These are phyloP conservation scores for Flueggea neowawraea DNA, from an alignment of 441 rosid species.

Conservation along the genomic window DNA sequence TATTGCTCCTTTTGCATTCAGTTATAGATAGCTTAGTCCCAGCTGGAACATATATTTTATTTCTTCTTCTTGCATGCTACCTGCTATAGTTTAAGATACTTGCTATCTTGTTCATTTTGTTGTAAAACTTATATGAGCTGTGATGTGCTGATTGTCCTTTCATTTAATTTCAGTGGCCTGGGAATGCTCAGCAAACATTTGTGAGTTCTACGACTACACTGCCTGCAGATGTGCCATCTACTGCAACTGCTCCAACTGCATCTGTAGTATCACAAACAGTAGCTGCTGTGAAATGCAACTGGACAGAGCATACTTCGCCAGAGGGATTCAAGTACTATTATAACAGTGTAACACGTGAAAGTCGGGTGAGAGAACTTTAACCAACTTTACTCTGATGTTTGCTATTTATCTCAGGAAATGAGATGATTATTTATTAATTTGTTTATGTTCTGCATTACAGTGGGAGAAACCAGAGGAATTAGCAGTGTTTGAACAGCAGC, in stretches of 20 bases:
- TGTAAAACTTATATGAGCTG: neutral
- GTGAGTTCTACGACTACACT: conserved; percentile 40
- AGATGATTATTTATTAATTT: conserved; percentile 10
- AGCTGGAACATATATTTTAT: no score
- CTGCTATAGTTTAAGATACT: no score
- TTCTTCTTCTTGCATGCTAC: no score
- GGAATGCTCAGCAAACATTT: conserved; percentile 40
- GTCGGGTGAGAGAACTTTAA: conserved; percentile 62
- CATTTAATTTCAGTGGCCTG: conserved; percentile 55
- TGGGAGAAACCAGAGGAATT: conserved; percentile 99
- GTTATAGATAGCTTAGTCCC: no score
- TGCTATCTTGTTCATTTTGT: no score
- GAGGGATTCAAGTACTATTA: conserved; percentile 97
- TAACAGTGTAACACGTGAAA: conserved; percentile 77
- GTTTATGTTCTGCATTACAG: conserved; percentile 29
- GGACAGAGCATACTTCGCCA: conserved; percentile 99
- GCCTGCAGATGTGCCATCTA: conserved; percentile 45
- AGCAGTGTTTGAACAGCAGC: conserved; percentile 55
- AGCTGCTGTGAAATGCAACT: conserved; percentile 61
- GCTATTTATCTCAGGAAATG: conserved; percentile 2
- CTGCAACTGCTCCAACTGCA: conserved; percentile 31
- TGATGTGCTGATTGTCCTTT: neutral
- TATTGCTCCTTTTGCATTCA: no score
- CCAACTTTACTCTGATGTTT: conserved; percentile 7
- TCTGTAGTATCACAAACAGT: conserved; percentile 36